phyloP scores from a whole-genome alignment of 768 basidiomycete species.

The Termitomyces sp. region DNA sequence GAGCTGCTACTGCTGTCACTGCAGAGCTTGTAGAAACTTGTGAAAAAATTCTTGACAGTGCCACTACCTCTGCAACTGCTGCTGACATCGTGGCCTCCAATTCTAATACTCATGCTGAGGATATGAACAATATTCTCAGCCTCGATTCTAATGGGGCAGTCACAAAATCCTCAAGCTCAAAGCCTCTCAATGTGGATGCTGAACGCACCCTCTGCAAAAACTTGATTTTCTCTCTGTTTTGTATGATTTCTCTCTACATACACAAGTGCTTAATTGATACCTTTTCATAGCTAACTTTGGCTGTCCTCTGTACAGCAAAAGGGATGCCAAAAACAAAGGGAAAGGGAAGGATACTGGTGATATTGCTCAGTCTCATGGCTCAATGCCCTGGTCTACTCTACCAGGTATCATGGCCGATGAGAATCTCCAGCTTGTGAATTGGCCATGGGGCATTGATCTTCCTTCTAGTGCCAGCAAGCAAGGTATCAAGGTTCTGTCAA shows the following conservation, averaged over 20 bases:
- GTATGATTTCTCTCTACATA: not conserved
- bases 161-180: not conserved
- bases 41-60: not conserved
- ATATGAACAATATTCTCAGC: not conserved
- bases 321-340: not conserved
- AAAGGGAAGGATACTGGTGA: not conserved
- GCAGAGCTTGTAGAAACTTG: not conserved
- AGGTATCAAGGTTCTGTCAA: not conserved
- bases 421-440: not conserved
- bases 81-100: not conserved
- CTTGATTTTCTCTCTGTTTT: not conserved
- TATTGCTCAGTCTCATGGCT: not conserved
- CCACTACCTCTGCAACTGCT: not conserved
- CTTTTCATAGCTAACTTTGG: not conserved
- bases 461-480: not conserved
- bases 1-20: not conserved
- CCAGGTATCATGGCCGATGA: not conserved
- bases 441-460: not conserved
- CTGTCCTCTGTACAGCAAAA: not conserved
- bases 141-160: not conserved
- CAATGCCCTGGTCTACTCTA: not conserved
- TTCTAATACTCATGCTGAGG: too few relatives aligned
- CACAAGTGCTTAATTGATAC: not conserved
- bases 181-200: not conserved
- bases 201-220: not conserved